These are phyloP conservation scores for Angomonas ambiguus DNA, from an alignment of 208 protist species.

Conservation along the genomic window DNA sequence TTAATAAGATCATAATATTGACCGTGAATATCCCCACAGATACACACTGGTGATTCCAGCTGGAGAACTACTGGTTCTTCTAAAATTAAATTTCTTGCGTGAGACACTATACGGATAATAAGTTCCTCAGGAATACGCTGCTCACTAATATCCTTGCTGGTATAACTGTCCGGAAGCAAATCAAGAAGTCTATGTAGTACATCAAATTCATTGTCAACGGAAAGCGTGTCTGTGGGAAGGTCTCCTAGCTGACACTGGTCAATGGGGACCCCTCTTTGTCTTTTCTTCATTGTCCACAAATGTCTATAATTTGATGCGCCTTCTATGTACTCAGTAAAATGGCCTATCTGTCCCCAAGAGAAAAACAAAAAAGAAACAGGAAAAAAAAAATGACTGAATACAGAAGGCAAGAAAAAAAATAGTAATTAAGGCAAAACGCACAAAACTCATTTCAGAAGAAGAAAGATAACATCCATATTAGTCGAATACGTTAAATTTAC, in stretches of 20 bases:
- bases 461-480: not conserved
- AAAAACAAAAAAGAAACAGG: slow-evolving; percentile 1
- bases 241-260: slow-evolving; percentile 39
- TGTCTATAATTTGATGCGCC: not conserved
- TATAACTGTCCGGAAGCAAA: slow-evolving; percentile 60
- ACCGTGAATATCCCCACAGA: slow-evolving; percentile 98
- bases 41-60: slow-evolving; percentile 86
- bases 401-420: not conserved
- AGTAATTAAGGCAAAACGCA: not conserved
- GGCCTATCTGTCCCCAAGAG: not conserved
- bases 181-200: slow-evolving; percentile 73
- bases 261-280: slow-evolving; percentile 27
- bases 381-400: slow-evolving; percentile 7
- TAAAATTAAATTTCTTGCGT: slow-evolving; percentile 49
- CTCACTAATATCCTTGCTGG: slow-evolving; percentile 36
- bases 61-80: slow-evolving; percentile 67
- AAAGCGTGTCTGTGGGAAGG: slow-evolving; percentile 57
- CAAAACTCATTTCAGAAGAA: not conserved
- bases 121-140: slow-evolving; percentile 67
- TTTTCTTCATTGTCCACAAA: slow-evolving; percentile 21
- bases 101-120: slow-evolving; percentile 54
- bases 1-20: slow-evolving; percentile 97
- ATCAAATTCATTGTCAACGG: slow-evolving; percentile 57
- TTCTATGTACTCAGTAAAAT: slow-evolving; percentile 9
- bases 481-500: not conserved